Conservation (phyloP, 2,329 filamentous ascomycete genomes). For the Xylogone sp. region DNA sequence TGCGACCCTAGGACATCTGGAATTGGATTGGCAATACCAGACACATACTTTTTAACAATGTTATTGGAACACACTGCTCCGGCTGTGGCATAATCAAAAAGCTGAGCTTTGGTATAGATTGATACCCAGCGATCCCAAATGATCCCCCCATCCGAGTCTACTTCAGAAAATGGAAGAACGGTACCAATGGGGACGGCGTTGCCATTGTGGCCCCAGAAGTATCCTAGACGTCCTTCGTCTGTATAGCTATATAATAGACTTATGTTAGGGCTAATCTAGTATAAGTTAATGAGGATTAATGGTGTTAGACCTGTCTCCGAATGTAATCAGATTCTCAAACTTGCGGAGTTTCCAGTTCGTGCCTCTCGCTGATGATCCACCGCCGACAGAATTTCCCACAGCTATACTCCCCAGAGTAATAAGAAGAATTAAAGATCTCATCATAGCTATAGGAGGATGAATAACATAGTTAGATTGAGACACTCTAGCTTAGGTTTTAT, state of each 20-base stretch:
- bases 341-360: conserved; percentile 27
- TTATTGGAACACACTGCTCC: conserved; percentile 68
- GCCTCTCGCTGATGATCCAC: no score
- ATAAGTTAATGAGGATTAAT: neutral
- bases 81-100: conserved; percentile 64
- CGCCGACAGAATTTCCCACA: no score
- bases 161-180: conserved; percentile 37
- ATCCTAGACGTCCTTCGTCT: conserved; percentile 62
- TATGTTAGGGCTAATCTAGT: neutral
- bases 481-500: no score
- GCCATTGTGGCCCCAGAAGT: conserved; percentile 54
- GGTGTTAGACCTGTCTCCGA: conserved; percentile 67
- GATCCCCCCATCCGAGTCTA: conserved; percentile 59
- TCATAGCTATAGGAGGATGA: no score
- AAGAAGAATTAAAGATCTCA: no score
- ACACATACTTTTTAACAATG: conserved; percentile 51
- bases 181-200: conserved; percentile 55
- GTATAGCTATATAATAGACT: conserved; percentile 44
- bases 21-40: conserved; percentile 47
- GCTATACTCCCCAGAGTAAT: no score
- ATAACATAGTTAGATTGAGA: no score
- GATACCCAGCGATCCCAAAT: conserved; percentile 64
- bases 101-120: conserved; percentile 48
- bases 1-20: conserved; percentile 58
- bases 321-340: conserved; percentile 60